A percentile compares a stretch with the other conserved stretches of the same genome.
Evolutionary conservation across 371 early-diverging fungal species (phyloP).

Genomic region (Dichotomocladium elegans): DNA sequence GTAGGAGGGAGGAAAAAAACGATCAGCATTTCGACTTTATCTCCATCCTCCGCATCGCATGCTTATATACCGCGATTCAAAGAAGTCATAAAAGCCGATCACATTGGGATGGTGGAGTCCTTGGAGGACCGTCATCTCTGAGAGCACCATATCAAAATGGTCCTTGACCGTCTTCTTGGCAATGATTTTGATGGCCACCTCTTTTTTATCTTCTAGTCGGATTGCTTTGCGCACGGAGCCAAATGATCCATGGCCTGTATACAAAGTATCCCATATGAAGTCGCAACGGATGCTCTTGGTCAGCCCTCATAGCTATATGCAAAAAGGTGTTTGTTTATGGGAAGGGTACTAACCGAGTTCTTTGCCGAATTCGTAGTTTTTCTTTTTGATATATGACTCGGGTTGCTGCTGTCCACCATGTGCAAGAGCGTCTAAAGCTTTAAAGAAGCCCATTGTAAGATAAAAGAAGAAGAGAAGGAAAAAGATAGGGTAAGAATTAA

Average conservation of each 20-base stretch:
- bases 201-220: constrained; percentile 45
- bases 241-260: constrained; percentile 66
- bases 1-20: too few species aligned
- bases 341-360: constrained; percentile 46
- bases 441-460: constrained; percentile 8
- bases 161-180: constrained; percentile 60
- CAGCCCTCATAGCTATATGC: too few species aligned
- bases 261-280: too few species aligned
- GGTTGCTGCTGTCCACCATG: constrained; percentile 15
- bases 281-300: too few species aligned
- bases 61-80: constrained; percentile 53
- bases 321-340: too few species aligned
- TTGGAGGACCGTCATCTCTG: constrained; percentile 67
- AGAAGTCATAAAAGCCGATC: constrained; percentile 77
- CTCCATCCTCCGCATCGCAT: too few species aligned
- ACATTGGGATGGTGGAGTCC: constrained; percentile 77
- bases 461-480: not conserved
- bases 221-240: constrained; percentile 69
- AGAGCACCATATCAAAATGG: constrained; percentile 69
- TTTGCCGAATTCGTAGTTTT: constrained; percentile 57
- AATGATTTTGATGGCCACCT: constrained; percentile 78
- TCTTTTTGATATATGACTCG: constrained; percentile 56
- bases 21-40: too few species aligned
- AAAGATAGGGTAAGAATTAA: not conserved
- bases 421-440: constrained; percentile 9